Evolutionary conservation across 2,329 filamentous ascomycete species (phyloP).

Genomic region (Aspergillus neotritici): DNA sequence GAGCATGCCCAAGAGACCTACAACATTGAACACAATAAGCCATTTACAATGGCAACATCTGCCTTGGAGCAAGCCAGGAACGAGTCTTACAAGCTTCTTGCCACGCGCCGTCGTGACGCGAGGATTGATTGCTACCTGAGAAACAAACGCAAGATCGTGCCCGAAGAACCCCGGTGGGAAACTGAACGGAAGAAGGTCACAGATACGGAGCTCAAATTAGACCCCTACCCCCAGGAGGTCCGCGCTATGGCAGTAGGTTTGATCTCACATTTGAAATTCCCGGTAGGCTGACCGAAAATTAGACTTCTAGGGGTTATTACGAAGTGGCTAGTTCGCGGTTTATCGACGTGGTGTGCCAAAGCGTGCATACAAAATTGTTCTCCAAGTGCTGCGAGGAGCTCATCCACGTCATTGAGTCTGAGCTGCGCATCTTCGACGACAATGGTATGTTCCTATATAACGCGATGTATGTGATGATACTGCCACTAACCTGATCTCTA

Average conservation of each 20-base stretch:
- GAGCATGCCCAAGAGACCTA: slow-evolving; percentile 49
- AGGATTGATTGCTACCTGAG: slow-evolving; percentile 15
- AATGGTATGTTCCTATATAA: slow-evolving; percentile 23
- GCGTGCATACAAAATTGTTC: slow-evolving; percentile 32
- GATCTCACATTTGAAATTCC: neutral
- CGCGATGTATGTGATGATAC: neutral
- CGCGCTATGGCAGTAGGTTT: slow-evolving; percentile 39
- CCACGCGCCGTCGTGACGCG: slow-evolving; percentile 12
- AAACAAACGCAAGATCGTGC: slow-evolving; percentile 8
- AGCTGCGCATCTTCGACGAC: slow-evolving; percentile 24
- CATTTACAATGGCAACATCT: slow-evolving; percentile 49
- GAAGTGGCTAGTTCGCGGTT: slow-evolving; percentile 36
- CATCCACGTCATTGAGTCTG: slow-evolving; percentile 23
- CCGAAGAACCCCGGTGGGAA: slow-evolving; percentile 18
- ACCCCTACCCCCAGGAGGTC: slow-evolving; percentile 34
- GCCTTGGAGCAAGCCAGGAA: slow-evolving; percentile 20
- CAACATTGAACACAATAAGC: slow-evolving; percentile 48
- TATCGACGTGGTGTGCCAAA: slow-evolving; percentile 36
- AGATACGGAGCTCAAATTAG: slow-evolving; percentile 24
- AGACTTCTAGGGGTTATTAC: slow-evolving; percentile 37
- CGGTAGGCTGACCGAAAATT: slow-evolving; percentile 8
- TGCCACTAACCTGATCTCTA: slow-evolving; percentile 10
- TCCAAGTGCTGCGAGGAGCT: slow-evolving; percentile 31
- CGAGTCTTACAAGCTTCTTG: slow-evolving; percentile 10
- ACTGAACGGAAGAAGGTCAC: slow-evolving; percentile 22